Conservation (phyloP, 1,284 basidiomycete species). For the Malassezia pachydermatis region DNA sequence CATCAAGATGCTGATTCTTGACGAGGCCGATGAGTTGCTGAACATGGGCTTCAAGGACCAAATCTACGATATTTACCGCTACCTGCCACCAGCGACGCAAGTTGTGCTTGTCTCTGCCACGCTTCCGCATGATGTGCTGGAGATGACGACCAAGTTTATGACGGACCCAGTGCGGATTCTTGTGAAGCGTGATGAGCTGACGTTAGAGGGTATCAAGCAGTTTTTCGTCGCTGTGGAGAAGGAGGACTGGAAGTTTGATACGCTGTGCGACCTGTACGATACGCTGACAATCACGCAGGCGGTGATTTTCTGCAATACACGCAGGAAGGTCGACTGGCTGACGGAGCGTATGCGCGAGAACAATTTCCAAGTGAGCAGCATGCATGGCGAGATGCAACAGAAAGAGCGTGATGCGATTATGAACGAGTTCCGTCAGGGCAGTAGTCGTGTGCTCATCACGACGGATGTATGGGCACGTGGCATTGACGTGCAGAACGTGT, state of each 20-base stretch:
- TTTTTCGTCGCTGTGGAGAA: slow-evolving; percentile 99
- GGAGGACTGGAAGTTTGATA: slow-evolving; percentile 99
- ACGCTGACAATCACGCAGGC: slow-evolving; percentile 98
- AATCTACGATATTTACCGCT: slow-evolving; percentile 98
- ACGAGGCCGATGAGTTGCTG: slow-evolving; percentile 93
- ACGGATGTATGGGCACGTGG: slow-evolving; percentile 93
- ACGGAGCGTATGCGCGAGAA: slow-evolving; percentile 90
- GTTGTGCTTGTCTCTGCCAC: slow-evolving; percentile 93
- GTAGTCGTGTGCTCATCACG: slow-evolving; percentile 49
- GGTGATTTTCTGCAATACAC: slow-evolving; percentile 98
- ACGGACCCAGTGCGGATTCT: slow-evolving; percentile 96
- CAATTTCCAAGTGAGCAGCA: slow-evolving; percentile 44
- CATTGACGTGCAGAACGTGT: slow-evolving; percentile 97
- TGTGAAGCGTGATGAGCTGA: slow-evolving; percentile 99
- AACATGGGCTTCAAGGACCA: slow-evolving; percentile 99
- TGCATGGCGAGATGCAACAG: slow-evolving; percentile 95
- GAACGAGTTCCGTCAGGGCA: slow-evolving; percentile 91
- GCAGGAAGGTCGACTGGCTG: slow-evolving; percentile 98
- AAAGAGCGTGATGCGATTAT: slow-evolving; percentile 98
- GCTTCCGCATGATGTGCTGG: slow-evolving; percentile 89
- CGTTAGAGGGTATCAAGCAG: slow-evolving; percentile 97
- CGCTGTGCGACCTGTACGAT: slow-evolving; percentile 89
- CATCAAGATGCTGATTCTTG: slow-evolving; percentile 98
- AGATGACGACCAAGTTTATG: slow-evolving; percentile 99
- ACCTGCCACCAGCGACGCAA: slow-evolving; percentile 94